These are phyloP conservation scores for Blastobotrys proliferans DNA, from an alignment of 1,139 yeast species.

Conservation along the genomic window DNA sequence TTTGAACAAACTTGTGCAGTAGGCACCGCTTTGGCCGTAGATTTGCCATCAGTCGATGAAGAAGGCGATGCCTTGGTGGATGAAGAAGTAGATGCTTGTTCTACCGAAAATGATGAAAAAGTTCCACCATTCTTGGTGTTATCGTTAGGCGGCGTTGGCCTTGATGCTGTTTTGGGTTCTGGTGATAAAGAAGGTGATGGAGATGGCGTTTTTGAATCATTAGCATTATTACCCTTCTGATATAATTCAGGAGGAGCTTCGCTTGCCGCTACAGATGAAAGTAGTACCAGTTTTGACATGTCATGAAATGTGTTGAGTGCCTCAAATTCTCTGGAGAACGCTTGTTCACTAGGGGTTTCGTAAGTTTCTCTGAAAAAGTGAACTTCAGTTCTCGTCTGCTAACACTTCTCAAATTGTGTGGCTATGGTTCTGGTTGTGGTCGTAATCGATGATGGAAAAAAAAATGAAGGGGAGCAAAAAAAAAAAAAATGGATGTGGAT, in stretches of 20 bases:
- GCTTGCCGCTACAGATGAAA: constrained; percentile 24
- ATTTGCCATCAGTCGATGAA: not conserved
- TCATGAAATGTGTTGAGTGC: constrained; percentile 4
- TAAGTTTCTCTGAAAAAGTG: not conserved
- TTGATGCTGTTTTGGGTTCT: not conserved
- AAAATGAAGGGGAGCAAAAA: not conserved
- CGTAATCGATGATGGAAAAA: not conserved
- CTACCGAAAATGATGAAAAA: not conserved
- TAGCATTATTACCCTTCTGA: not conserved
- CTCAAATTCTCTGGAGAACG: no score
- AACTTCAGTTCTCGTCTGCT: not conserved
- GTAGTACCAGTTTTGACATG: constrained; percentile 25
- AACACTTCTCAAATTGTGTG: not conserved
- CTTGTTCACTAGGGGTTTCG: constrained; percentile 1
- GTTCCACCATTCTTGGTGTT: not conserved
- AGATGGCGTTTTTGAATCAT: not conserved
- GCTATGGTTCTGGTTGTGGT: not conserved
- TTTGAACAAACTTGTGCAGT: constrained; percentile 52
- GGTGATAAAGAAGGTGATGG: constrained; percentile 1
- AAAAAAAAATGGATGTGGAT: not conserved
- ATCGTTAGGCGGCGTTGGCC: constrained; percentile 5
- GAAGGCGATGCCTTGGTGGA: not conserved
- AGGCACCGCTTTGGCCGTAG: constrained; percentile 10
- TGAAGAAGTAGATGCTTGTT: not conserved
- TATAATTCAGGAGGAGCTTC: constrained; percentile 9